phyloP scores from a whole-genome alignment of 2,329 filamentous ascomycete genomes.

The Cladophialophora yegresii region DNA sequence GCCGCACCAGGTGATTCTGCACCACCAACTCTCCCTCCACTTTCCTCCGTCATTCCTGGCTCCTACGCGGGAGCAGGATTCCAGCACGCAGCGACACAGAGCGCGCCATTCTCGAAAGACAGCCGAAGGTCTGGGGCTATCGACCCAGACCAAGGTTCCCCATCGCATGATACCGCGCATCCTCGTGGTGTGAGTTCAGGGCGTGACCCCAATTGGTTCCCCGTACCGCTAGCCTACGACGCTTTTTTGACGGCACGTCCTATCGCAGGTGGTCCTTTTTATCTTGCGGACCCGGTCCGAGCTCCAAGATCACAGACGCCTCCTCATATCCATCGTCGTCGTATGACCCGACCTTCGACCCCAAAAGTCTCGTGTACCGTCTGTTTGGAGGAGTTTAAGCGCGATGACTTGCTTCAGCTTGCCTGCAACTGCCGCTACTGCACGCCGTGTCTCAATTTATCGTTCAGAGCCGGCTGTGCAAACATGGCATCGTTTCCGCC shows the following conservation, averaged over 20 bases:
- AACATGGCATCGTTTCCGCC: slow-evolving; percentile 26
- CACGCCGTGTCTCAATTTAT: slow-evolving; percentile 25
- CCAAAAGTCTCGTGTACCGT: slow-evolving; percentile 20
- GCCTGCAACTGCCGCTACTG: slow-evolving; percentile 28
- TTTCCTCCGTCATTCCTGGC: background rate
- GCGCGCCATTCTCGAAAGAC: background rate
- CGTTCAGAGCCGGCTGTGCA: slow-evolving; percentile 22
- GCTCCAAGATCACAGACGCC: background rate
- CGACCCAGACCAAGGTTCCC: background rate
- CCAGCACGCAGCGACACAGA: background rate
- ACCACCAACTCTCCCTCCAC: background rate
- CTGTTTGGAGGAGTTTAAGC: slow-evolving; percentile 24
- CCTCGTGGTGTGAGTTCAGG: background rate
- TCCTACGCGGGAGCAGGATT: background rate
- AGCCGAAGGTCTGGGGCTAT: background rate
- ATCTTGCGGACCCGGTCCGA: background rate
- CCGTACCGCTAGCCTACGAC: background rate
- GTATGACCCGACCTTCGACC: background rate
- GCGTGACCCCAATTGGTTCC: too few relatives aligned
- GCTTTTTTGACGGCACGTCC: background rate
- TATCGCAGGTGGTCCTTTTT: background rate
- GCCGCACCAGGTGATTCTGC: background rate
- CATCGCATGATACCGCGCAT: background rate
- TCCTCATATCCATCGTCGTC: background rate
- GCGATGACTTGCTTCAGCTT: slow-evolving; percentile 12